Evolutionary conservation across 2,329 filamentous ascomycete genomes (phyloP), one percentile per base, ranked within the genome.

Genomic region (Pseudopithomyces maydicus): DNA sequence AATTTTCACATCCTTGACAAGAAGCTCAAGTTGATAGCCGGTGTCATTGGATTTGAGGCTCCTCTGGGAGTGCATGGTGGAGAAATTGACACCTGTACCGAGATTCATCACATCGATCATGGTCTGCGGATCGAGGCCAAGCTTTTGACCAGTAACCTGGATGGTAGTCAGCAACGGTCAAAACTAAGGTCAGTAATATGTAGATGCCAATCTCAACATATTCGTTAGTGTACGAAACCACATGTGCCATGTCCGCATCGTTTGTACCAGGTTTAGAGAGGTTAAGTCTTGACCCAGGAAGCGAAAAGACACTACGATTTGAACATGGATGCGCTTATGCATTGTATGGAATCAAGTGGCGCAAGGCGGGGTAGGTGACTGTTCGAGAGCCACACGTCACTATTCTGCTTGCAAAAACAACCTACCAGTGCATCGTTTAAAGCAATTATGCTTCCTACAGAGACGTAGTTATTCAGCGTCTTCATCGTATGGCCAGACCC

Each of bases 81-180:
- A 75, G 51, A 77, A 78, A 52, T 70, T 74, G 2, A 74, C 68
- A 2, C 76, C 77, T 0, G 76, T 78, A 6, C 76, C 77, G 3
- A 78, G 74, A 54, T 79, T 78, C 48, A 79, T 64, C 4, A 75
- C 75, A 46, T 79, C 74, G 46, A 79, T 72, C 75, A 78, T 78
- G 22, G 67, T 69, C 43, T 74, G 68, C 10, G 73, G 74, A 52
- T 75, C 69, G 1, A 76, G 63, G 1, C 74, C 74, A 44, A 71
- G 73, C 52, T 75, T 75, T 51, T 74, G 71, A 1, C 73, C 74
- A 2, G 70, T 69, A 0, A 74, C 62, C 62, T 65, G 33, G 8
- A 8, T 20, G 26, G 10, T 57, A 46, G 50, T 55, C 22, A 42
- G 23, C 4, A n/a, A n/a, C 10, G n/a, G n/a, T n/a, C n/a, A n/a